These are phyloP conservation scores for Scutellaria galericulata DNA, from an alignment of 257 asterid species.

Conservation along the genomic window DNA sequence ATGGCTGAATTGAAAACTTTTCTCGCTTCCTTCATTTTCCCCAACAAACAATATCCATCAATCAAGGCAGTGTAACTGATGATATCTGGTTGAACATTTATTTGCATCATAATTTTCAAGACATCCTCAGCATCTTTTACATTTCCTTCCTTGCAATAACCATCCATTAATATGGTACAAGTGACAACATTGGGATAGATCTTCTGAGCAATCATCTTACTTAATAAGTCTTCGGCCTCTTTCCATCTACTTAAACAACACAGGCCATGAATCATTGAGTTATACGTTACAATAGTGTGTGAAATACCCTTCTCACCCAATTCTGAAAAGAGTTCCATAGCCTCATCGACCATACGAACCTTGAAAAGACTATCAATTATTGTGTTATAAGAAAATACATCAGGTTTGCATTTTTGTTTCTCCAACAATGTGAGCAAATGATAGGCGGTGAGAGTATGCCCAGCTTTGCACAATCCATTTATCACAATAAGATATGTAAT, in stretches of 20 bases:
- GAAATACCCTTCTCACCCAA: background rate
- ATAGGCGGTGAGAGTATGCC: background rate
- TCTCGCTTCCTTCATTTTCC: too few species aligned
- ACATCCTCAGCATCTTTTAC: background rate
- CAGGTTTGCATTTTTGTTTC: background rate
- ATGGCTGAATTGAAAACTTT: too few species aligned
- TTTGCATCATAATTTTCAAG: too few species aligned
- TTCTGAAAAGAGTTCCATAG: background rate
- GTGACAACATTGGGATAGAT: background rate
- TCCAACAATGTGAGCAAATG: background rate
- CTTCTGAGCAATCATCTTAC: background rate
- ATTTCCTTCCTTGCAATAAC: background rate
- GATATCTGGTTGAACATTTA: too few species aligned
- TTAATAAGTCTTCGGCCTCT: background rate
- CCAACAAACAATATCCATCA: too few species aligned
- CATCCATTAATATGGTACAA: background rate
- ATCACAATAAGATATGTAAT: background rate
- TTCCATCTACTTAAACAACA: background rate
- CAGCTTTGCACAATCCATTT: background rate
- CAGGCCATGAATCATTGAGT: background rate
- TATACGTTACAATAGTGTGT: slow-evolving; percentile 1
- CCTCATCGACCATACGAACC: background rate
- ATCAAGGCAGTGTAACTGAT: too few species aligned
- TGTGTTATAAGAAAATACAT: background rate
- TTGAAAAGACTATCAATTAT: background rate